A percentile compares a stretch with the other conserved stretches of the same genome.
phyloP scores from a whole-genome alignment of 139 green algal species.

The Chlorella vulgaris region DNA sequence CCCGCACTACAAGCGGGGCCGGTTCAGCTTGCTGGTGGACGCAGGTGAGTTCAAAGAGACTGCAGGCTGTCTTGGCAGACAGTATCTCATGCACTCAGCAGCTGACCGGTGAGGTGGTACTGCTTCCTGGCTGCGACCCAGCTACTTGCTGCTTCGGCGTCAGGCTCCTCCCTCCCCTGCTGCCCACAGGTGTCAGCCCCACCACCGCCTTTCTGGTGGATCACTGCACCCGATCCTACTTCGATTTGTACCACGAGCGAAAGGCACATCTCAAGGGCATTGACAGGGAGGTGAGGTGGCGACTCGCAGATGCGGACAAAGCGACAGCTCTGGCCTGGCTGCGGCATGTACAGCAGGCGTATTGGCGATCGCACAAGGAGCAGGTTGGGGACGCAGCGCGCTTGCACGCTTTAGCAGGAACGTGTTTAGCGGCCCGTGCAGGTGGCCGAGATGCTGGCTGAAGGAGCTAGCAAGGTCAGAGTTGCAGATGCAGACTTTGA shows the following conservation, averaged over 20 bases:
- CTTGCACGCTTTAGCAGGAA: too few species aligned
- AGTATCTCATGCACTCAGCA: neutral
- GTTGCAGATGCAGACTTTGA: conserved; percentile 47
- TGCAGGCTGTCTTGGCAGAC: neutral
- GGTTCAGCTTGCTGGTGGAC: conserved; percentile 82
- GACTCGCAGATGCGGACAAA: too few species aligned
- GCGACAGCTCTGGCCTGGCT: too few species aligned
- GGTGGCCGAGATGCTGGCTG: conserved; percentile 36
- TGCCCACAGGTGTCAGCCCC: conserved; percentile 12
- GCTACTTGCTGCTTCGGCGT: neutral
- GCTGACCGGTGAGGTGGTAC: too few species aligned
- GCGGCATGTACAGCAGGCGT: too few species aligned
- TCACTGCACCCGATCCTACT: conserved; percentile 57
- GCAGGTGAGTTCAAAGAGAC: conserved; percentile 10
- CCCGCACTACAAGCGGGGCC: conserved; percentile 77
- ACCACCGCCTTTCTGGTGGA: conserved; percentile 58
- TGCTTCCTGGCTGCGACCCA: too few species aligned
- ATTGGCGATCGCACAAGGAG: too few species aligned
- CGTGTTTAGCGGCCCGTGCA: conserved; percentile 5
- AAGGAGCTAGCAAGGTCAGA: conserved; percentile 50
- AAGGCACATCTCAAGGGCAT: conserved; percentile 41
- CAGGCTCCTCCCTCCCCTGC: neutral
- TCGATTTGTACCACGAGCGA: conserved; percentile 65
- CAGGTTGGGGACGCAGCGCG: too few species aligned
- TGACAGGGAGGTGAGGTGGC: conserved; percentile 43